phyloP scores from a whole-genome alignment of 83 land plant species.

The Picea engelmannii region DNA sequence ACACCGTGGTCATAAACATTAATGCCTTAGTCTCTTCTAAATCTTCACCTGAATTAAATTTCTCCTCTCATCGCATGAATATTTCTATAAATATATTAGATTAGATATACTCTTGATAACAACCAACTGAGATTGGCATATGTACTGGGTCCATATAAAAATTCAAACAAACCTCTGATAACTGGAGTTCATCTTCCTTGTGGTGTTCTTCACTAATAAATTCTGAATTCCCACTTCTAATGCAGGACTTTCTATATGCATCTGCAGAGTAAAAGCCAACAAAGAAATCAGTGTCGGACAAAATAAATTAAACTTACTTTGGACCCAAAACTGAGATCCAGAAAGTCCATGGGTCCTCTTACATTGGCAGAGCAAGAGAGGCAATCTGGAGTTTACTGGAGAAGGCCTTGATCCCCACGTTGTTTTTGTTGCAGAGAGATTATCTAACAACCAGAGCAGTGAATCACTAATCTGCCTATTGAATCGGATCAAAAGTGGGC shows the following conservation, averaged over 20 bases:
- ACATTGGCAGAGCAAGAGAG: constrained; percentile 4
- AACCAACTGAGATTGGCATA: neutral
- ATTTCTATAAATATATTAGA: neutral
- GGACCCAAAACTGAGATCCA: neutral
- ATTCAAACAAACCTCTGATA: constrained; percentile 7
- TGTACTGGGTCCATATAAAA: neutral
- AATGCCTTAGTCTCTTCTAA: neutral
- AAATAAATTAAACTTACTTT: neutral
- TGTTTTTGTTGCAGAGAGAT: too few species aligned
- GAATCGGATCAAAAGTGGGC: neutral
- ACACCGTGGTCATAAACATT: neutral
- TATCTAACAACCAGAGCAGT: neutral
- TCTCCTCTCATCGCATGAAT: neutral
- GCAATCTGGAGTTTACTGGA: neutral
- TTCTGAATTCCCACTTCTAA: neutral
- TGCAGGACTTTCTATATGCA: neutral
- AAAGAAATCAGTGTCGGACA: neutral
- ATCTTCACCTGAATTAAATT: neutral
- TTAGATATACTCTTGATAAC: neutral
- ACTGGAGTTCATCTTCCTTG: constrained; percentile 2
- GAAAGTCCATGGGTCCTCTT: neutral
- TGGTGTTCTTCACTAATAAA: neutral
- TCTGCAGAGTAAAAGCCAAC: neutral
- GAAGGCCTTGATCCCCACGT: neutral
- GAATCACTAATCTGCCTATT: neutral